These are phyloP conservation scores for Candida ortonii DNA, from an alignment of 805 yeast species.

Conservation along the genomic window DNA sequence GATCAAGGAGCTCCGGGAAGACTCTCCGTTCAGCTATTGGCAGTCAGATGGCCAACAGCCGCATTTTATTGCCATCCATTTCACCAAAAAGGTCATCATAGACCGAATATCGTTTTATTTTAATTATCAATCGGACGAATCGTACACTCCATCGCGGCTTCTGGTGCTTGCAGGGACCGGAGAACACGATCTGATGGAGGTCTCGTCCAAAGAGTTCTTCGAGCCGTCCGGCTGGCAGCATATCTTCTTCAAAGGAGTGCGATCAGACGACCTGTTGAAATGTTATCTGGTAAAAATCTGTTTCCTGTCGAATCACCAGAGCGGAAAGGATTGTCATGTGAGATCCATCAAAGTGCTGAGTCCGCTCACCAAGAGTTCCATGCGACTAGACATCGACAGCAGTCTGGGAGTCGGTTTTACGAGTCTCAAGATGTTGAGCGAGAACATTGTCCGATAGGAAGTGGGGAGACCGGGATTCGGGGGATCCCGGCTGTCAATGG, in stretches of 20 bases:
- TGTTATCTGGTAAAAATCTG: conserved; percentile 62
- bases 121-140: conserved; percentile 74
- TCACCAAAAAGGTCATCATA: conserved; percentile 70
- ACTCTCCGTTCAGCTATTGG: conserved; percentile 76
- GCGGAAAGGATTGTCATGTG: conserved; percentile 93
- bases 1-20: conserved; percentile 67
- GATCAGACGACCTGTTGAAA: conserved; percentile 56
- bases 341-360: conserved; percentile 67
- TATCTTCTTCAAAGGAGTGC: conserved; percentile 52
- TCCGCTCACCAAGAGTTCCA: conserved; percentile 31
- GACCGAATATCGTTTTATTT: conserved; percentile 68
- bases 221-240: conserved; percentile 81
- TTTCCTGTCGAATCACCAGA: conserved; percentile 80
- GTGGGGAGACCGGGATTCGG: too few species aligned
- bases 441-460: conserved; percentile 32
- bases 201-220: conserved; percentile 52
- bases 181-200: conserved; percentile 71
- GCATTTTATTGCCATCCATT: conserved; percentile 74
- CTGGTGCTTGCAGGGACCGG: conserved; percentile 72
- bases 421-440: conserved; percentile 31
- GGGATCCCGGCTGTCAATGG: too few species aligned
- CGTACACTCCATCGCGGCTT: conserved; percentile 82
- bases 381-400: conserved; percentile 22
- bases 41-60: conserved; percentile 94
- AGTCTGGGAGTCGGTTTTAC: conserved; percentile 33